Conservation (phyloP, 208 protist species). For the Trypanosoma platydactyli region DNA sequence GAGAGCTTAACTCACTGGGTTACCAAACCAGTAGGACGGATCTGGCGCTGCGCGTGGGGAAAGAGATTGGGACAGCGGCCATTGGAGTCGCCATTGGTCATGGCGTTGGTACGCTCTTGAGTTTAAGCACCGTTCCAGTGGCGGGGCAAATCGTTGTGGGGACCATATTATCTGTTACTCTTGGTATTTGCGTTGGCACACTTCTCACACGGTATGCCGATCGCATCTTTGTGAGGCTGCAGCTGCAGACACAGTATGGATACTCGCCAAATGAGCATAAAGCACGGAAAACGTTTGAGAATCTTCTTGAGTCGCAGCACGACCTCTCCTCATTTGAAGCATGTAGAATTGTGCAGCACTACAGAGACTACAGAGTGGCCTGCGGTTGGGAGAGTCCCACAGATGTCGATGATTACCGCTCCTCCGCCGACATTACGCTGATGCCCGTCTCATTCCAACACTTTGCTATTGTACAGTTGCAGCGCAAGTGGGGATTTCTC, state of each 20-base stretch:
- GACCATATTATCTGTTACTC: constrained; percentile 55
- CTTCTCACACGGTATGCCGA: constrained; percentile 71
- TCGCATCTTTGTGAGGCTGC: constrained; percentile 53
- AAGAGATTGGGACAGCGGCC: constrained; percentile 52
- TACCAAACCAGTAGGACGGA: constrained; percentile 55
- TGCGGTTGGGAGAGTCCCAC: constrained; percentile 70
- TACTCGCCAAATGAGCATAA: constrained; percentile 56
- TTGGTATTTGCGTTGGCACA: constrained; percentile 55
- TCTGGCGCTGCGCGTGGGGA: constrained; percentile 55
- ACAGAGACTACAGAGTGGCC: constrained; percentile 76
- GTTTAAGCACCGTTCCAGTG: constrained; percentile 57
- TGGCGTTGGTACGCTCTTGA: constrained; percentile 53
- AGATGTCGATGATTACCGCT: constrained; percentile 68
- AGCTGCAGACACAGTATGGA: constrained; percentile 64
- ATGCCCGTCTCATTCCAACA: constrained; percentile 81
- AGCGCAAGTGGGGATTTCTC: constrained; percentile 77
- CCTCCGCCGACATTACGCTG: constrained; percentile 49
- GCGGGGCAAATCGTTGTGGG: constrained; percentile 52
- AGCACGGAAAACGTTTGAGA: constrained; percentile 58
- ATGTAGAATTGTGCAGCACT: constrained; percentile 71
- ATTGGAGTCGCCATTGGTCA: constrained; percentile 63
- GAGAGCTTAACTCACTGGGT: constrained; percentile 55
- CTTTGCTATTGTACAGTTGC: constrained; percentile 73
- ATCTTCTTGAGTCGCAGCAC: constrained; percentile 51
- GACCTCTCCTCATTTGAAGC: constrained; percentile 64